Percentiles rank a stretch among this genome's conserved stretches.
Conservation (phyloP, 2,329 filamentous ascomycete species). For the Beauveria varroae region DNA sequence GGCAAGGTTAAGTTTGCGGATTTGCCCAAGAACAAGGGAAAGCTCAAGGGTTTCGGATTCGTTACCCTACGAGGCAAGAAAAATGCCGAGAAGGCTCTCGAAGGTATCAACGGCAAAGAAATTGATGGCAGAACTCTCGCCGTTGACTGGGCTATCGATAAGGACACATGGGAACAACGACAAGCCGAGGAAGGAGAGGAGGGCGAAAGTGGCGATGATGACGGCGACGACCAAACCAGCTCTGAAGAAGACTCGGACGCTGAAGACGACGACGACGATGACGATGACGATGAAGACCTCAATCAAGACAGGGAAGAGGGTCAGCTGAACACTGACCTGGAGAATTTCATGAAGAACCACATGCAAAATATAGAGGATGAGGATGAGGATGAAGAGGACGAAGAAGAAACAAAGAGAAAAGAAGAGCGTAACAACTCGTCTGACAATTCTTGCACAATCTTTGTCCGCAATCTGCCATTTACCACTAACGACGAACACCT, state of each 20-base stretch:
- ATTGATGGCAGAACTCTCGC: conserved; percentile 83
- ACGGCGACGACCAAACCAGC: conserved; percentile 18
- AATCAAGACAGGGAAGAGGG: conserved; percentile 33
- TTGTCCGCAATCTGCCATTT: conserved; percentile 92
- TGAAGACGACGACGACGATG: conserved; percentile 24
- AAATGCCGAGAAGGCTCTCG: conserved; percentile 85
- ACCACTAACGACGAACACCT: conserved; percentile 75
- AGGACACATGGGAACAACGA: conserved; percentile 70
- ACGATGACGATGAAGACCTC: conserved; percentile 19
- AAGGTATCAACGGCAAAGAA: conserved; percentile 78
- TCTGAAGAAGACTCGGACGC: conserved; percentile 17
- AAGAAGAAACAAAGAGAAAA: conserved; percentile 29
- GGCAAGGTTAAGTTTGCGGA: conserved; percentile 87
- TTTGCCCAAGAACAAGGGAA: conserved; percentile 69
- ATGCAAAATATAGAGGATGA: conserved; percentile 52
- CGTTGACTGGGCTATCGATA: conserved; percentile 96
- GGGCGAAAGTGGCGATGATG: conserved; percentile 23
- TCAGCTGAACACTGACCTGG: conserved; percentile 37
- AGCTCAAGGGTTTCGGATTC: conserved; percentile 85
- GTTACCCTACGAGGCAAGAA: conserved; percentile 79
- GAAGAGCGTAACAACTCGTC: conserved; percentile 24
- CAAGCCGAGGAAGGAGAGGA: conserved; percentile 31
- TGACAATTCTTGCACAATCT: conserved; percentile 71
- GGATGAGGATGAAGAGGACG: conserved; percentile 41
- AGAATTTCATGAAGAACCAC: conserved; percentile 51